Conservation (phyloP, 2,329 filamentous ascomycete species). For the Fusarium fracticaudum region DNA sequence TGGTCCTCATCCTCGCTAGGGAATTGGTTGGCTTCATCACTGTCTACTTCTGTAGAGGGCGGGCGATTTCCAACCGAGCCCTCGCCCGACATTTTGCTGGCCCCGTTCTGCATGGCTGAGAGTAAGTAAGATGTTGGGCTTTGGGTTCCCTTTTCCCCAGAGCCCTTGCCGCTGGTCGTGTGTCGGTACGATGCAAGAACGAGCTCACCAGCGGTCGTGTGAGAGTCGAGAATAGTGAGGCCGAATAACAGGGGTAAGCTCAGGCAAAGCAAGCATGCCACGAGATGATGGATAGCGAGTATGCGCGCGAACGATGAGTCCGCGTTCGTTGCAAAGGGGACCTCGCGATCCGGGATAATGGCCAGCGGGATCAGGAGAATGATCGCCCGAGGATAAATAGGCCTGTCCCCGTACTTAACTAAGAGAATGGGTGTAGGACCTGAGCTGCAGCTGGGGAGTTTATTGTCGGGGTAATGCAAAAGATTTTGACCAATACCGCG, state of each 20-base stretch:
- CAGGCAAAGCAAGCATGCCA: constrained; percentile 21
- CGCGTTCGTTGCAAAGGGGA: constrained; percentile 24
- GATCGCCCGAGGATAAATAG: constrained; percentile 37
- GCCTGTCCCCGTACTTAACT: constrained; percentile 15
- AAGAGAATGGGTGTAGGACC: constrained; percentile 13
- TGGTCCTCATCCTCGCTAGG: constrained; percentile 58
- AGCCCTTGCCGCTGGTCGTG: constrained; percentile 26
- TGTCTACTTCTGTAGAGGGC: constrained; percentile 53
- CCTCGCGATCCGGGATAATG: constrained; percentile 38
- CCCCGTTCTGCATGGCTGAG: constrained; percentile 42
- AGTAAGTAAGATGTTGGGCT: constrained; percentile 18
- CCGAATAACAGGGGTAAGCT: constrained; percentile 13
- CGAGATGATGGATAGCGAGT: constrained; percentile 1
- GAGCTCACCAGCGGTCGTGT: constrained; percentile 23
- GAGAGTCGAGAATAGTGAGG: constrained; percentile 7
- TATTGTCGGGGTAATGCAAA: constrained; percentile 4
- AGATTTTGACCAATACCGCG: constrained; percentile 23
- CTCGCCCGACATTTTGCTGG: constrained; percentile 38
- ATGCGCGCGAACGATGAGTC: constrained; percentile 25
- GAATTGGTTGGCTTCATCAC: constrained; percentile 53
- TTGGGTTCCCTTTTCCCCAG: constrained; percentile 1
- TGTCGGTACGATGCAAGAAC: constrained; percentile 32
- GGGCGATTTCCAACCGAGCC: constrained; percentile 47
- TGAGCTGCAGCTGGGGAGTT: constrained; percentile 1
- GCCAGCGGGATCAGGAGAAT: constrained; percentile 36